Evolutionary conservation across 2,329 filamentous ascomycete genomes (phyloP), one percentile per base, ranked within the genome.

Genomic region (Didymella arachidicola): DNA sequence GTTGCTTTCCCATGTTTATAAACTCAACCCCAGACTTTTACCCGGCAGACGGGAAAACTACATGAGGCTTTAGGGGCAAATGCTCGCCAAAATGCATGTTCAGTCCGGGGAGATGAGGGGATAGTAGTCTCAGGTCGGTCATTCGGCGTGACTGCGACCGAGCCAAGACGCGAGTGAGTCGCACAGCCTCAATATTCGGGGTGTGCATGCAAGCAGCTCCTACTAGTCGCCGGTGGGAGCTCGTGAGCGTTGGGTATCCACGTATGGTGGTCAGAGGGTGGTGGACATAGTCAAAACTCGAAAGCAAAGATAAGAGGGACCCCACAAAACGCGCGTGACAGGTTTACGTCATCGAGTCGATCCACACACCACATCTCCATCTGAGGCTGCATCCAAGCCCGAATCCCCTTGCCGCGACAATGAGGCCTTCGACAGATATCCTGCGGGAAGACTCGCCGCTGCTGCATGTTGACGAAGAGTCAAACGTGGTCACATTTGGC

Each of bases 41-140:
- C 51, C 61, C 61, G 53, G 53, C 44, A 52, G 44, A 62, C 63
- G 66, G 65, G 63, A 62, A 58, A 67, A 69, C 61, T 63, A 61
- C 27, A 59, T 46, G 56, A 44, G 32, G 45, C 59, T 53, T 49
- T 51, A 53, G 27, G 58, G 16, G 42, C 36, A 52, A 42, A 41
- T 46, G 26, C 39, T 27, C 39, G 32, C 29, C 53, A 22, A 19
- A 30, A 27, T 49, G 43, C 34, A 55, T 54, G 48, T 47, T 59
- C 25, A 53, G 52, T 62, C 63, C 51, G 60, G 63, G 66, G 66
- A 62, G 51, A 58, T 62, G 64, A 57, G 59, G 57, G 57, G 59
- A 57, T 61, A 29, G 45, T 22, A 59, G 54, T 59, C 22, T 47
- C 39, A 18, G 34, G 38, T 60, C 56, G 60, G 65, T 34, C 19